Conservation (phyloP, 306 rosid genomes). For the Sophora flavescens region DNA sequence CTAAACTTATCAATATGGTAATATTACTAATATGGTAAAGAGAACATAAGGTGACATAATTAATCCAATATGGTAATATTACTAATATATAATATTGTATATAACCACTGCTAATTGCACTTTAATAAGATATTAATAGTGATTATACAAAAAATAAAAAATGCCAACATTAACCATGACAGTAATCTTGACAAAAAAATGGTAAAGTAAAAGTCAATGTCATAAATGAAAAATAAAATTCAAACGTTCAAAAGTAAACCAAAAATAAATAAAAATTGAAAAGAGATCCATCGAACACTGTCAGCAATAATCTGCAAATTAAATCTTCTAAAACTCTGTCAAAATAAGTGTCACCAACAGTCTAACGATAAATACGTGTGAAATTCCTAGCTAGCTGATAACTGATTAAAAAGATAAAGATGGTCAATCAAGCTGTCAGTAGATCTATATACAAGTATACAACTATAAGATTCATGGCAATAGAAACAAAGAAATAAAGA, state of each 20-base stretch:
- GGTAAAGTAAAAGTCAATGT: conserved; percentile 11
- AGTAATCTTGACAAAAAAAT: background rate
- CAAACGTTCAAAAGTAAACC: too few relatives aligned
- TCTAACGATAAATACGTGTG: background rate
- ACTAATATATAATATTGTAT: conserved; percentile 8
- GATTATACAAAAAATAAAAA: background rate
- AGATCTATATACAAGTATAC: background rate
- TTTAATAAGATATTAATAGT: too few relatives aligned
- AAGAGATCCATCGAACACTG: background rate
- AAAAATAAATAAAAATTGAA: background rate
- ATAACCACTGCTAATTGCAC: background rate
- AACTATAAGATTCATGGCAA: background rate
- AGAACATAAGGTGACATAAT: conserved; percentile 15
- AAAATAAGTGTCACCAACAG: conserved; percentile 5
- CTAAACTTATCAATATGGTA: conserved; percentile 17
- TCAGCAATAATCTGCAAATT: conserved; percentile 14
- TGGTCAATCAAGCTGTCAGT: background rate
- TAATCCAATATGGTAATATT: background rate
- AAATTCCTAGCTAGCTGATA: background rate
- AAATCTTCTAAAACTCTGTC: conserved; percentile 26
- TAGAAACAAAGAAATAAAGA: background rate
- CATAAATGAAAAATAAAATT: background rate
- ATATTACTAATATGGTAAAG: background rate
- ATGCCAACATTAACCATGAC: conserved; percentile 1
- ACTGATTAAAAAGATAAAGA: background rate